Percentiles rank a stretch among this genome's conserved stretches.
phyloP scores from a whole-genome alignment of 768 basidiomycete species.

The Suillus placidus region DNA sequence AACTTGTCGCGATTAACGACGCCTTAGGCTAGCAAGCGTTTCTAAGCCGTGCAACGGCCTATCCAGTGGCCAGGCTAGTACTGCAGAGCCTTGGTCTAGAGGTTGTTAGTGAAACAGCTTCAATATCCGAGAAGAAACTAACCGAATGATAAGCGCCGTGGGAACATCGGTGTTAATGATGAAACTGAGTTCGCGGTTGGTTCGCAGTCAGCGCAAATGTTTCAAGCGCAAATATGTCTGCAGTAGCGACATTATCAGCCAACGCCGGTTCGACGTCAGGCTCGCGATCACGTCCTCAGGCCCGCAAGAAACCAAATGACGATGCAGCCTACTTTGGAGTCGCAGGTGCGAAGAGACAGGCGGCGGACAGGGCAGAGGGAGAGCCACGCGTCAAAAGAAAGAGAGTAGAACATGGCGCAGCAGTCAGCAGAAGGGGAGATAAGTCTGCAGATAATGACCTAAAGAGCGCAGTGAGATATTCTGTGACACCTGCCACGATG shows the following conservation, averaged over 20 bases:
- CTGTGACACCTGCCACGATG: constrained; percentile 4
- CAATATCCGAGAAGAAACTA: neutral
- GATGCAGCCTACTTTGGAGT: constrained; percentile 74
- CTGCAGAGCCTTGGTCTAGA: constrained; percentile 11
- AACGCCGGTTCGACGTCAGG: constrained; percentile 37
- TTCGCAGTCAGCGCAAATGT: neutral
- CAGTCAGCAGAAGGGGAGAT: constrained; percentile 32
- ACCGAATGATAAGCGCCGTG: constrained; percentile 8
- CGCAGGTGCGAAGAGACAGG: constrained; percentile 64
- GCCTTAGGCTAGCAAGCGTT: constrained; percentile 6
- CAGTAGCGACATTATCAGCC: constrained; percentile 19
- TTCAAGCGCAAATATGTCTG: constrained; percentile 1
- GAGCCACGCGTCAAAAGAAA: constrained; percentile 77
- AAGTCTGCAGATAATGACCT: constrained; percentile 40
- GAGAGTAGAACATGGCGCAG: constrained; percentile 51
- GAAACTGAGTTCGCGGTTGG: constrained; percentile 4
- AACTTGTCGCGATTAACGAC: constrained; percentile 18
- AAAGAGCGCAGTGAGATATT: constrained; percentile 33
- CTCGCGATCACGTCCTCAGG: constrained; percentile 65
- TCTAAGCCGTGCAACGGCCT: neutral
- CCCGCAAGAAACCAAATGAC: constrained; percentile 64
- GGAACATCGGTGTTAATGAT: neutral
- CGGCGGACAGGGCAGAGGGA: constrained; percentile 68
- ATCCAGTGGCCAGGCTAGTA: neutral
- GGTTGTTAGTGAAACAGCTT: constrained; percentile 13